Conservation (phyloP, 2,329 filamentous ascomycete genomes). For the Scleromitrula shiraiana region DNA sequence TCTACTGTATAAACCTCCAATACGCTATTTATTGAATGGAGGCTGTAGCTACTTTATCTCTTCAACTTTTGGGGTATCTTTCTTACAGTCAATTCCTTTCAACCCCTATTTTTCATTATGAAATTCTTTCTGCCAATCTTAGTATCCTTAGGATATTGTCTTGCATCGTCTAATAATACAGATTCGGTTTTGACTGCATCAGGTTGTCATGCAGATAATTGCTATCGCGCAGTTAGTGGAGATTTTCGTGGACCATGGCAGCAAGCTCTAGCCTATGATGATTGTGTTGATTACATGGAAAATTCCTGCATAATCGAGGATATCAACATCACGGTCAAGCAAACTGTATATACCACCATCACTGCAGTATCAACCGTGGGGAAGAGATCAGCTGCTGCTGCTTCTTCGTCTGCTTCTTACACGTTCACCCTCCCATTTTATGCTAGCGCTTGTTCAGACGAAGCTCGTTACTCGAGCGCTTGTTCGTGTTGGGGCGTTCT, state of each 20-base stretch:
- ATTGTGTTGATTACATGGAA: constrained; percentile 2
- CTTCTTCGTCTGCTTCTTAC: not conserved
- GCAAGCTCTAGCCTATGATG: constrained; percentile 4
- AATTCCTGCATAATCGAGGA: not conserved
- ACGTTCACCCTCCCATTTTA: constrained; percentile 7
- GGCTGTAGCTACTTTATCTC: not conserved
- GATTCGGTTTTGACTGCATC: not conserved
- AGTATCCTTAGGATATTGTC: not conserved
- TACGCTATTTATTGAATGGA: too few relatives aligned
- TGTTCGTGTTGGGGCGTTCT: constrained; percentile 10
- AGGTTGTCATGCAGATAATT: constrained; percentile 7
- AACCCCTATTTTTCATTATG: too few relatives aligned
- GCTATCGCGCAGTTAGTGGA: constrained; percentile 8
- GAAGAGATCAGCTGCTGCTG: not conserved
- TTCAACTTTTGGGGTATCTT: not conserved
- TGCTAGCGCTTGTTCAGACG: constrained; percentile 3
- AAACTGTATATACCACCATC: constrained; percentile 4
- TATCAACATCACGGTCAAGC: constrained; percentile 2
- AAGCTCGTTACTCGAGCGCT: constrained; percentile 7
- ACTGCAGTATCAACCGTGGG: constrained; percentile 4
- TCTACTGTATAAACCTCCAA: not conserved
- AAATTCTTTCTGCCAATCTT: not conserved
- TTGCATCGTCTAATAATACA: not conserved
- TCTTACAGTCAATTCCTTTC: not conserved
- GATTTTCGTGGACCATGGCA: constrained; percentile 6